These are phyloP conservation scores for Helianthus tuberosus DNA, from an alignment of 129 eudicot genomes.

Conservation along the genomic window DNA sequence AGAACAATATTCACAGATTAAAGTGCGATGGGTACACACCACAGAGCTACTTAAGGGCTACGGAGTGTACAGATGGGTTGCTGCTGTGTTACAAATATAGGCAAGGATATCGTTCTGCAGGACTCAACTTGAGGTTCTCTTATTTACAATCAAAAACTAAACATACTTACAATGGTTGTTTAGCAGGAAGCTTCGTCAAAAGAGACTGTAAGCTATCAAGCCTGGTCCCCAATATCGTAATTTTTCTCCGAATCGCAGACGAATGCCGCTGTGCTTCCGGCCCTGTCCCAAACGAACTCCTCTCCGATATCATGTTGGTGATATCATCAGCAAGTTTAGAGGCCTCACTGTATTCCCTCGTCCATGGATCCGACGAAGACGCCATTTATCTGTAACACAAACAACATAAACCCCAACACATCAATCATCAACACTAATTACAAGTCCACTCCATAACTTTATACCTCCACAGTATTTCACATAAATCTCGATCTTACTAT, in stretches of 20 bases:
- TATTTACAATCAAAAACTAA: neutral
- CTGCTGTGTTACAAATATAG: neutral
- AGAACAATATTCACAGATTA: neutral
- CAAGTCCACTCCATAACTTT: neutral
- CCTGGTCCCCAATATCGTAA: conserved; percentile 74
- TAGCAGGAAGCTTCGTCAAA: conserved; percentile 74
- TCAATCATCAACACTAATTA: conserved; percentile 16
- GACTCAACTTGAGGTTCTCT: neutral
- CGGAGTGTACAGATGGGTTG: neutral
- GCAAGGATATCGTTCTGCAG: neutral
- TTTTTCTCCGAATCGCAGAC: conserved; percentile 72
- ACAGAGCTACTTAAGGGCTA: neutral
- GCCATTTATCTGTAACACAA: conserved; percentile 52
- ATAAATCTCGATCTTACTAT: neutral
- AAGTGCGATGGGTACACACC: neutral
- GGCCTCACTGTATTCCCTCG: conserved; percentile 74
- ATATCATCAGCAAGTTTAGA: conserved; percentile 79
- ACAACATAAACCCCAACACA: conserved; percentile 14
- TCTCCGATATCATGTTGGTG: conserved; percentile 71
- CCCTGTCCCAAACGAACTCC: conserved; percentile 63
- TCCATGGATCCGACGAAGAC: conserved; percentile 71
- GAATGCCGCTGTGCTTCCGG: conserved; percentile 80
- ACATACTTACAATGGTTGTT: conserved; percentile 62
- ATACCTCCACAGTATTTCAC: neutral
- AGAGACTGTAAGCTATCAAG: conserved; percentile 75